Evolutionary conservation across 1,139 yeast genomes (phyloP).

Genomic region (Taphrina flavorubra): DNA sequence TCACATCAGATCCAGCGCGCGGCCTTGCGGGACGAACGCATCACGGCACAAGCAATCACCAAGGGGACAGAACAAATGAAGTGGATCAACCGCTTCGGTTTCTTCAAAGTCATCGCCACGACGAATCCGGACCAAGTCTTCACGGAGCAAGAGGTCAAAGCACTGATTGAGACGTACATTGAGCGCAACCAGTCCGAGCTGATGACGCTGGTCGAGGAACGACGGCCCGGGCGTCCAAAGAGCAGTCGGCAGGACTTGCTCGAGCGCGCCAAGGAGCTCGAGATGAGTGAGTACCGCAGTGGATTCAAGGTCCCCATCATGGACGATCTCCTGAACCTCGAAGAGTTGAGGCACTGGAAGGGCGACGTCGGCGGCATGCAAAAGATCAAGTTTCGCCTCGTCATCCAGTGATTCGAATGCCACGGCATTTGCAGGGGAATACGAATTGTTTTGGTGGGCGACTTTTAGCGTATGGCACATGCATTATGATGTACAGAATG

Average conservation of each 20-base stretch:
- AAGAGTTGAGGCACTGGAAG: slow-evolving; percentile 30
- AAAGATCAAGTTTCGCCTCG: slow-evolving; percentile 20
- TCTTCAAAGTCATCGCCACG: slow-evolving; percentile 38
- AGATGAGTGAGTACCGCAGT: slow-evolving; percentile 28
- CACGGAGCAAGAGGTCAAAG: slow-evolving; percentile 19
- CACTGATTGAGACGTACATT: slow-evolving; percentile 31
- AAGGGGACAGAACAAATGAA: slow-evolving; percentile 37
- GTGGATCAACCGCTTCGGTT: slow-evolving; percentile 34
- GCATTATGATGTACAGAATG: too few species aligned
- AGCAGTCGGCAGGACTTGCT: slow-evolving; percentile 32
- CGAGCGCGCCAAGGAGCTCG: slow-evolving; percentile 23
- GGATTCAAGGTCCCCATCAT: slow-evolving; percentile 39
- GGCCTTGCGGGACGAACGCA: slow-evolving; percentile 37
- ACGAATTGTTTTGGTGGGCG: too few species aligned
- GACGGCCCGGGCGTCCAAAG: slow-evolving; percentile 36
- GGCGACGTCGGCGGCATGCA: slow-evolving; percentile 38
- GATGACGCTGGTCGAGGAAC: slow-evolving; percentile 16
- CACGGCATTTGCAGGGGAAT: neutral
- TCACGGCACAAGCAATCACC: slow-evolving; percentile 30
- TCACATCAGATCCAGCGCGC: slow-evolving; percentile 40
- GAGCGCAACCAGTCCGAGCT: slow-evolving; percentile 36
- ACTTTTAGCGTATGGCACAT: too few species aligned
- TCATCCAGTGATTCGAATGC: slow-evolving; percentile 1
- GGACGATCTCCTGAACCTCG: slow-evolving; percentile 29
- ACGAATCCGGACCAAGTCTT: slow-evolving; percentile 23